These are phyloP conservation scores for Dissophora ornata DNA, from an alignment of 192 early-diverging fungal genomes.

Conservation along the genomic window DNA sequence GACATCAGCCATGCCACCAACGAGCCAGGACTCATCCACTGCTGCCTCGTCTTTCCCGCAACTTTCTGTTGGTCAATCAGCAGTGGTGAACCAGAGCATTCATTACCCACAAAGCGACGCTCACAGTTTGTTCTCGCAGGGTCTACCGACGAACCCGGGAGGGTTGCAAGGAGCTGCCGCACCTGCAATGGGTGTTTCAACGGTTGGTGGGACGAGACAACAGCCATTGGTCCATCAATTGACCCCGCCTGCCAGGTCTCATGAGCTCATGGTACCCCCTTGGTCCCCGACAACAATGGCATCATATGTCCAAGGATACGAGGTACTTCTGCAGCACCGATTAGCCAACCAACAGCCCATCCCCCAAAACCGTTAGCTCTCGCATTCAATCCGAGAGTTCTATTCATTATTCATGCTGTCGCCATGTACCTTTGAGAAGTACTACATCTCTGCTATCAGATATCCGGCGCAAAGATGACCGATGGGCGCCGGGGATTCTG, in stretches of 20 bases:
- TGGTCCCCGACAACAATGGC: constrained; percentile 19
- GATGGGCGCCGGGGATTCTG: no score
- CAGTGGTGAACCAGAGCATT: not conserved
- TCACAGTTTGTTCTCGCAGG: constrained; percentile 2
- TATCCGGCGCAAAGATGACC: no score
- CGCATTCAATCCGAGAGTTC: no score
- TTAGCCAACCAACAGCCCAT: no score
- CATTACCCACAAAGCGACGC: constrained; percentile 1
- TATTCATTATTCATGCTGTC: no score
- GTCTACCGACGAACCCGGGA: not conserved
- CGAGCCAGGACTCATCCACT: not conserved
- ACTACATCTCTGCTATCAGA: no score
- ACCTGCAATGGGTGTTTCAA: not conserved
- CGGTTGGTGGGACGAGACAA: not conserved
- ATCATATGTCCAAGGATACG: constrained; percentile 15
- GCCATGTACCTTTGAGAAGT: no score
- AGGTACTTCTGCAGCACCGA: no score
- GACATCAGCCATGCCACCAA: not conserved
- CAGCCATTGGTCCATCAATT: constrained; percentile 6
- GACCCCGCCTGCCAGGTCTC: not conserved
- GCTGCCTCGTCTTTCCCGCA: not conserved
- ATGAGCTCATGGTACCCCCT: constrained; percentile 6
- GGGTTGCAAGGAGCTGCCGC: not conserved
- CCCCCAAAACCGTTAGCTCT: no score
- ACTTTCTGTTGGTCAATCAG: not conserved